Evolutionary conservation across 2,329 filamentous ascomycete genomes (phyloP), one percentile per base, ranked within the genome.

Genomic region (Epichloe typhina): DNA sequence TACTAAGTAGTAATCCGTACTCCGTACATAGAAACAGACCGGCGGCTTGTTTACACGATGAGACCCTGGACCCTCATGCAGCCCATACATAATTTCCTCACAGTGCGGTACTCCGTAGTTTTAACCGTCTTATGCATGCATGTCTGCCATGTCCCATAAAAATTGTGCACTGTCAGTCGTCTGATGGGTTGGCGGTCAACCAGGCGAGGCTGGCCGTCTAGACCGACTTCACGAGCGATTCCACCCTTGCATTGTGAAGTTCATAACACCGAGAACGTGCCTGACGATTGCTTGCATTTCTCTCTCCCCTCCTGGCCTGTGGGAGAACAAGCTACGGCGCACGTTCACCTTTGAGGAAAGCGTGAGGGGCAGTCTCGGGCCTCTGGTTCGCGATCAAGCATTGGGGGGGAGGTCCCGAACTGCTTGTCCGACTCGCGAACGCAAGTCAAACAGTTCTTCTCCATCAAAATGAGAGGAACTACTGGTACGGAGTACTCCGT

Each of bases 41-140:
- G 37, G 35, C 15, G 23, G 35, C 8, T 42, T 43, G 40, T 43
- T 44, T 21, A 21, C 45, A 47, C 38, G 37, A 42, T n/a, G 12
- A 45, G 45, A 42, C 39, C 38, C 50, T 46, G 38, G 49, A 47
- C 43, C 44, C 44, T 51, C 38, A 38, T 47, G 40, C 47, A 52
- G 43, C 31, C 47, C 37, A 50, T 44, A 46, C 37, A 50, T 44
- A 46, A 47, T 46, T 46, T 49, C 40, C 13, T 39, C 5, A 3
- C 26, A 35, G 35, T 47, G 43, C 47, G 51, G 42, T 19, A 19
- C 19, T 19, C 19, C 19, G 19, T 50, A 46, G 35, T 37, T 38
- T 21, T 4, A 46, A 23, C 35, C 17, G 15, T 46, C 9, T 46
- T 15, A 17, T 46, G 43, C 26, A 31, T 21, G 9, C 37, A 31